Evolutionary conservation across 306 rosid genomes (phyloP).

Genomic region (Cucurbita argyrosperma): DNA sequence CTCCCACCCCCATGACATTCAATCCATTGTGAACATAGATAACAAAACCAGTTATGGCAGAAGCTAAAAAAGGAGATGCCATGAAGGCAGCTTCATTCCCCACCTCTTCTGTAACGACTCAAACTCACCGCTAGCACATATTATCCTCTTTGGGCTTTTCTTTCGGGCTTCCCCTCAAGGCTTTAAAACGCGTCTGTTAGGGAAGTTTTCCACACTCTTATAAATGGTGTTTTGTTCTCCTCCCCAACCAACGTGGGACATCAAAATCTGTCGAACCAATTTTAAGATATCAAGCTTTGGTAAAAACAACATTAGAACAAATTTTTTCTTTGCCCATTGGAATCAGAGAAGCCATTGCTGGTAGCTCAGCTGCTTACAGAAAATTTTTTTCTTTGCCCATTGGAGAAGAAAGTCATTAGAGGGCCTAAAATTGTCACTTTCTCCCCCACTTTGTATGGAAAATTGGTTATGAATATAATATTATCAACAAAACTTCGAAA

Average conservation of each 20-base stretch:
- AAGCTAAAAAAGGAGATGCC: constrained; percentile 65
- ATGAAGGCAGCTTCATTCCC: constrained; percentile 81
- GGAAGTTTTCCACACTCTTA: too few relatives aligned
- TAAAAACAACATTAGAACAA: neutral
- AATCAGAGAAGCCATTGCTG: neutral
- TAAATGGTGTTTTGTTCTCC: too few relatives aligned
- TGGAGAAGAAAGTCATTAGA: neutral
- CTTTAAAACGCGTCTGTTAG: too few relatives aligned
- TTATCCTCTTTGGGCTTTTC: too few relatives aligned
- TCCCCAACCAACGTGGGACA: too few relatives aligned
- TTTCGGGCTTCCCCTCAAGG: too few relatives aligned
- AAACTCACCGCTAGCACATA: too few relatives aligned
- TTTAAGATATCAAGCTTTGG: neutral
- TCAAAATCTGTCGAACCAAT: constrained; percentile 3
- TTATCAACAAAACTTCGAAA: too few relatives aligned
- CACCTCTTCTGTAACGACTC: constrained; percentile 44
- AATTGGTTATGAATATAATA: too few relatives aligned
- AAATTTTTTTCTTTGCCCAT: neutral
- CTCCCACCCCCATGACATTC: constrained; percentile 86
- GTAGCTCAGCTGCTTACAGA: neutral
- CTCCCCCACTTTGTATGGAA: neutral
- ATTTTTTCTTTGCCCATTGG: too few relatives aligned
- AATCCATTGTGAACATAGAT: constrained; percentile 79
- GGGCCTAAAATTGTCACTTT: neutral
- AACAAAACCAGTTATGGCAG: constrained; percentile 72